Evolutionary conservation across 768 basidiomycete species (phyloP).

Genomic region (Termitomyces sp.): DNA sequence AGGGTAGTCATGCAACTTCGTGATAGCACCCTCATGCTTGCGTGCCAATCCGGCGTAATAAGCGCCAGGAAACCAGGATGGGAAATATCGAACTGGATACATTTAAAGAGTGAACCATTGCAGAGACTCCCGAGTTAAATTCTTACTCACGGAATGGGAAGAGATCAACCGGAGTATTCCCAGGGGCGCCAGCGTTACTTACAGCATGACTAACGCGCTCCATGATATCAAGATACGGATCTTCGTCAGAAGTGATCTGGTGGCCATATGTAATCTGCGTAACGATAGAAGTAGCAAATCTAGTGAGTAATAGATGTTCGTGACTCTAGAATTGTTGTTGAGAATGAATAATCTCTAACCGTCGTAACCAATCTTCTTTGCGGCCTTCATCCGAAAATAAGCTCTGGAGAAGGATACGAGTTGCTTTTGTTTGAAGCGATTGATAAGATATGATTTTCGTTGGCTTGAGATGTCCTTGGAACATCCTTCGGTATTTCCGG

Average conservation of each 20-base stretch:
- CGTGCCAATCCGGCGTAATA: no score
- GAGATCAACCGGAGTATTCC: no score
- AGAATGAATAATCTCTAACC: neutral
- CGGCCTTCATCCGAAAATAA: neutral
- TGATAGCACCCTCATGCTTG: no score
- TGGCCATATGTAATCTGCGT: neutral
- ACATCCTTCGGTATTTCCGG: neutral
- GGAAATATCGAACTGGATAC: no score
- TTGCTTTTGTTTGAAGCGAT: neutral
- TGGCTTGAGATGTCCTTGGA: neutral
- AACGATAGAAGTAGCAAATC: neutral
- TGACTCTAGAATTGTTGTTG: neutral
- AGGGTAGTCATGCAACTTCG: no score
- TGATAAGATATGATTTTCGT: neutral
- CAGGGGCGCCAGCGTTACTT: no score
- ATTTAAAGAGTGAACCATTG: no score
- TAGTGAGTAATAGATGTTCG: neutral
- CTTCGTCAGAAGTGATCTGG: neutral
- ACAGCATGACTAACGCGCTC: no score
- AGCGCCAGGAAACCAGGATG: no score
- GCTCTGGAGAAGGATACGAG: neutral
- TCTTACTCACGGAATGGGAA: no score
- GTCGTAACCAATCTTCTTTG: neutral
- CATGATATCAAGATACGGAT: neutral
- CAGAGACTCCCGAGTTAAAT: no score